Percentiles rank a stretch among this genome's conserved stretches.
Evolutionary conservation across 306 rosid genomes (phyloP).

Genomic region (Citrullus colocynthis): DNA sequence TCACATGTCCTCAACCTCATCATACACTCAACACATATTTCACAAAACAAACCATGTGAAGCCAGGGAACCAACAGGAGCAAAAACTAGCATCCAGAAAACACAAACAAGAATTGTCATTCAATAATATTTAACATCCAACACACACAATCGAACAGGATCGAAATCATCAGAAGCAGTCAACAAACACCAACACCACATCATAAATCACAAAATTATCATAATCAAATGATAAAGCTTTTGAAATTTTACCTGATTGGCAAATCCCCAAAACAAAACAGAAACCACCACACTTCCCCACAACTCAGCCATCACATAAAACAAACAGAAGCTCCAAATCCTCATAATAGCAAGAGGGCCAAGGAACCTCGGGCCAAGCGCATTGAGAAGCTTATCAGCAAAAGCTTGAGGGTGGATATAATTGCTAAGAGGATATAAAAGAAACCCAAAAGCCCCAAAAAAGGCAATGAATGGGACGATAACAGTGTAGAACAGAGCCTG

Average conservation of each 20-base stretch:
- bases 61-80: background rate
- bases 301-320: slow-evolving; percentile 99
- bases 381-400: slow-evolving; percentile 71
- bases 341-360: slow-evolving; percentile 82
- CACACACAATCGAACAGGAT: background rate
- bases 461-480: slow-evolving; percentile 74
- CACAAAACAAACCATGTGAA: background rate
- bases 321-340: slow-evolving; percentile 93
- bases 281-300: slow-evolving; percentile 95
- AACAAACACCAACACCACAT: background rate
- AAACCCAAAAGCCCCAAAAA: slow-evolving; percentile 91
- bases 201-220: background rate
- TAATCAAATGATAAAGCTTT: background rate
- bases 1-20: background rate
- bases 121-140: background rate
- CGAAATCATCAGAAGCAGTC: background rate
- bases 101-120: background rate
- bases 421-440: slow-evolving; percentile 70
- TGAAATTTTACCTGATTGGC: slow-evolving; percentile 69
- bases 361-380: slow-evolving; percentile 79
- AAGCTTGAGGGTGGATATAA: slow-evolving; percentile 68
- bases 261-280: slow-evolving; percentile 92
- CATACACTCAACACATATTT: background rate
- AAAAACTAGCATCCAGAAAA: background rate
- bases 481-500: slow-evolving; percentile 84